phyloP scores from a whole-genome alignment of 768 basidiomycete genomes.

The Exsudoporus frostii region DNA sequence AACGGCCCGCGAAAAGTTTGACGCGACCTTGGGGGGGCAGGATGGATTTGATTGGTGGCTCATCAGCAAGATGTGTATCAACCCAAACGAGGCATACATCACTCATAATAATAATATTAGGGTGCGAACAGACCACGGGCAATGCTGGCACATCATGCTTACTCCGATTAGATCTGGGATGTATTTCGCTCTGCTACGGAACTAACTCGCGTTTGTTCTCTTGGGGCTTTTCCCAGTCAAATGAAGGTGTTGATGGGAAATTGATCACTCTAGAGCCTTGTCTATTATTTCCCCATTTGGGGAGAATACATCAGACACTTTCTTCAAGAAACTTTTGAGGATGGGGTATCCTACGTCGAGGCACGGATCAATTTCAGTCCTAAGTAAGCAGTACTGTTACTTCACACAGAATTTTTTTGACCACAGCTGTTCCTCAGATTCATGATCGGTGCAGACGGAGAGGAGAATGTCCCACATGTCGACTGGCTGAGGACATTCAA shows the following conservation, averaged over 20 bases:
- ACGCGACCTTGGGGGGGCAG: conserved; percentile 50
- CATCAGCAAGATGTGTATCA: conserved; percentile 56
- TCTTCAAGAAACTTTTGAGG: conserved; percentile 57
- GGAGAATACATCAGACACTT: conserved; percentile 60
- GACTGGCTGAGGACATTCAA: conserved; percentile 58
- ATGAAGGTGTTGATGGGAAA: not conserved
- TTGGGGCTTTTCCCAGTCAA: not conserved
- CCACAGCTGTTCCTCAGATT: conserved; percentile 34
- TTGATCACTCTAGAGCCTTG: conserved; percentile 30
- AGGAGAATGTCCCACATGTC: conserved; percentile 54
- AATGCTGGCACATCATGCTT: not conserved
- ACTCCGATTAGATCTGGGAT: conserved; percentile 60
- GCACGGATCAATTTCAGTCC: conserved; percentile 60
- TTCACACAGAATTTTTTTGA: not conserved
- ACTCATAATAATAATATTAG: conserved; percentile 70
- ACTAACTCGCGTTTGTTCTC: conserved; percentile 43
- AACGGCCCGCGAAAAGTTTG: conserved; percentile 53
- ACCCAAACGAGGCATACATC: conserved; percentile 66
- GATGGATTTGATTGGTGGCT: conserved; percentile 71
- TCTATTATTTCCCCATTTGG: conserved; percentile 56
- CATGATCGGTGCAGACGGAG: conserved; percentile 56
- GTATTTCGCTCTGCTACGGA: conserved; percentile 60
- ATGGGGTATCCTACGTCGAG: conserved; percentile 73
- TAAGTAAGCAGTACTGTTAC: conserved; percentile 39
- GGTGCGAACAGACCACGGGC: conserved; percentile 32